These are phyloP conservation scores for Helotiales sp. DNA, from an alignment of 2,329 filamentous ascomycete species.

Conservation along the genomic window DNA sequence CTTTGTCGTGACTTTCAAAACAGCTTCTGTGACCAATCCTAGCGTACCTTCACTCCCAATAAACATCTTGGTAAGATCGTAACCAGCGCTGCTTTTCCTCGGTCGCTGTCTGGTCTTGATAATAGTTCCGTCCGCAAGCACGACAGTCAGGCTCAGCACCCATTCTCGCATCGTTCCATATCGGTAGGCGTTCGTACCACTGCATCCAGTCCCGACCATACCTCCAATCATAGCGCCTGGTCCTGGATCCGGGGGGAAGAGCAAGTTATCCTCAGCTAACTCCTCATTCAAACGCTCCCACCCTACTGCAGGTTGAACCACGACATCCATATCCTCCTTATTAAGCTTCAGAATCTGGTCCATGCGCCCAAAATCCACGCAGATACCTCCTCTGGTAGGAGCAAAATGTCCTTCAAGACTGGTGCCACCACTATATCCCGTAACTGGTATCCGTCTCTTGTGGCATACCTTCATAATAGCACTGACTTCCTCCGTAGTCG, in stretches of 20 bases:
- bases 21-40: conserved; percentile 89
- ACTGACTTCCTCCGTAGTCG: conserved; percentile 81
- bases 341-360: conserved; percentile 78
- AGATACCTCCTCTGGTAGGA: conserved; percentile 80
- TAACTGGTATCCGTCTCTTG: conserved; percentile 78
- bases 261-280: conserved; percentile 73
- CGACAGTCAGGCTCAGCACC: conserved; percentile 85
- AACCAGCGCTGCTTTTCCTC: conserved; percentile 88
- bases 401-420: conserved; percentile 89
- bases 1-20: conserved; percentile 81
- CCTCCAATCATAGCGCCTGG: conserved; percentile 92
- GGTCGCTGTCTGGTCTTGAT: conserved; percentile 89
- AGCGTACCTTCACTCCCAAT: conserved; percentile 92
- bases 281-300: conserved; percentile 87
- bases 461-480: conserved; percentile 89
- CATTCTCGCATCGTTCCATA: conserved; percentile 96
- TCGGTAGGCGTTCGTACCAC: conserved; percentile 86
- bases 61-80: conserved; percentile 88
- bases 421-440: conserved; percentile 85
- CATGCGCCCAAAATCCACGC: conserved; percentile 87
- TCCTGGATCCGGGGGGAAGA: conserved; percentile 91
- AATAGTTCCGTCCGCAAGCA: conserved; percentile 86
- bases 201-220: conserved; percentile 76
- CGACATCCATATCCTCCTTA: conserved; percentile 76
- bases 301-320: conserved; percentile 80